Evolutionary conservation across 495 filamentous ascomycete species (phyloP).

Genomic region (Oleoguttula mirabilis): DNA sequence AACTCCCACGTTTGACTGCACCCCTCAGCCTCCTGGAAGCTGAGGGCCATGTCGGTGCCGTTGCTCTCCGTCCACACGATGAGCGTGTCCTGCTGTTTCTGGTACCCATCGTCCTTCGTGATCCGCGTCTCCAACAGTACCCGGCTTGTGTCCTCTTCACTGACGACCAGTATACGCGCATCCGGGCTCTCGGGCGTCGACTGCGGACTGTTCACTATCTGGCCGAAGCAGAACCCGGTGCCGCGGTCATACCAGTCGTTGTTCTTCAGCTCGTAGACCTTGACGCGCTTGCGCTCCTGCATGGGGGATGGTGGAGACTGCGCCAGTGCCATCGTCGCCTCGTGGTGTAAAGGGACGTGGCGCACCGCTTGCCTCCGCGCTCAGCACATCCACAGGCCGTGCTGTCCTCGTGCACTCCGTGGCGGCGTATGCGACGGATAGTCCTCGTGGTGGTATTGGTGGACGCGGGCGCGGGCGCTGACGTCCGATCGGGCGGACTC

Average conservation of each 20-base stretch:
- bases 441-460: no score
- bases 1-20: constrained; percentile 94
- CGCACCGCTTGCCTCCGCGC: constrained; percentile 1
- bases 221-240: constrained; percentile 85
- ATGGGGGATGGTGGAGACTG: neutral
- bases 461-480: no score
- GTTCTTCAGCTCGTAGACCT: constrained; percentile 95
- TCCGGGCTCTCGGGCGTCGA: constrained; percentile 35
- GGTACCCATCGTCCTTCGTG: constrained; percentile 87
- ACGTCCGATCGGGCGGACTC: no score
- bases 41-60: constrained; percentile 91
- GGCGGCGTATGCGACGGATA: no score
- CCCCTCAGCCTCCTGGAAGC: constrained; percentile 95
- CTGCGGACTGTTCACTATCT: constrained; percentile 36
- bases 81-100: constrained; percentile 97
- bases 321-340: constrained; percentile 1
- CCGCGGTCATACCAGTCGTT: constrained; percentile 99
- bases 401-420: no score
- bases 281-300: constrained; percentile 86
- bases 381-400: no score
- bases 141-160: constrained; percentile 78
- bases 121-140: constrained; percentile 81
- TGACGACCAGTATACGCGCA: constrained; percentile 78
- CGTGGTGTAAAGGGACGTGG: neutral
- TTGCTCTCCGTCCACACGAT: constrained; percentile 93